A percentile compares a stretch with the other conserved stretches of the same genome.
These are phyloP conservation scores for Cryptococcus sp. DNA, from an alignment of 1,284 basidiomycete genomes.

Conservation along the genomic window DNA sequence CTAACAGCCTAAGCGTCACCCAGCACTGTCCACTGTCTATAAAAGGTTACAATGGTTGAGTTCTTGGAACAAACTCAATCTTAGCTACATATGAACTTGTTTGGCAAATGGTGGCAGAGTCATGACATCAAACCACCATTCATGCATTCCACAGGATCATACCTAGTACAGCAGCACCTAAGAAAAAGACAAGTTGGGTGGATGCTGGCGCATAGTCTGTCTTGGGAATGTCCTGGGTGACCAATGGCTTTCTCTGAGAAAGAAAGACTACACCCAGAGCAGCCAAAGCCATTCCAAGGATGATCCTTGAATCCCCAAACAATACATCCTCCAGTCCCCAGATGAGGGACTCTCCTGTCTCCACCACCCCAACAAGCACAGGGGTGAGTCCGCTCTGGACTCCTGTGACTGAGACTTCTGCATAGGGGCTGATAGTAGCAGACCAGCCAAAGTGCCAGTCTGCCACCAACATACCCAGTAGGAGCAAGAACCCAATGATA, in stretches of 20 bases:
- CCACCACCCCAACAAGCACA: conserved; percentile 18
- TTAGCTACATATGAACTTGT: too few species aligned
- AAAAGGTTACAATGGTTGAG: too few species aligned
- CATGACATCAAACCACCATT: not conserved
- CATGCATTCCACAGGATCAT: conserved; percentile 29
- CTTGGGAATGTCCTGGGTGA: conserved; percentile 6
- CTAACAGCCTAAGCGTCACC: too few species aligned
- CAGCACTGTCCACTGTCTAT: too few species aligned
- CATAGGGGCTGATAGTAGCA: conserved; percentile 9
- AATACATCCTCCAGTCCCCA: conserved; percentile 31
- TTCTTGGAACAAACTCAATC: too few species aligned
- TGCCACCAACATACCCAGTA: conserved; percentile 16
- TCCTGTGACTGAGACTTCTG: conserved; percentile 11
- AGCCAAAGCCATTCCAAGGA: conserved; percentile 28
- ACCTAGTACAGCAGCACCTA: conserved; percentile 13
- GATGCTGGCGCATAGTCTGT: conserved; percentile 20
- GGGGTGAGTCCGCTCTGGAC: conserved; percentile 16
- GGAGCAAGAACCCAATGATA: conserved; percentile 12
- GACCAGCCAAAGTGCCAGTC: conserved; percentile 27
- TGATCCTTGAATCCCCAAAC: conserved; percentile 26
- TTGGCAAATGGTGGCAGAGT: too few species aligned
- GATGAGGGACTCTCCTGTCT: conserved; percentile 19
- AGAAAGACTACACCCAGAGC: conserved; percentile 16
- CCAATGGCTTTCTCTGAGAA: conserved; percentile 11
- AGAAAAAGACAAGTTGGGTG: conserved; percentile 15